Evolutionary conservation across 441 rosid genomes (phyloP), one percentile per base, ranked within the genome.

Genomic region (Erodium chrysanthum): DNA sequence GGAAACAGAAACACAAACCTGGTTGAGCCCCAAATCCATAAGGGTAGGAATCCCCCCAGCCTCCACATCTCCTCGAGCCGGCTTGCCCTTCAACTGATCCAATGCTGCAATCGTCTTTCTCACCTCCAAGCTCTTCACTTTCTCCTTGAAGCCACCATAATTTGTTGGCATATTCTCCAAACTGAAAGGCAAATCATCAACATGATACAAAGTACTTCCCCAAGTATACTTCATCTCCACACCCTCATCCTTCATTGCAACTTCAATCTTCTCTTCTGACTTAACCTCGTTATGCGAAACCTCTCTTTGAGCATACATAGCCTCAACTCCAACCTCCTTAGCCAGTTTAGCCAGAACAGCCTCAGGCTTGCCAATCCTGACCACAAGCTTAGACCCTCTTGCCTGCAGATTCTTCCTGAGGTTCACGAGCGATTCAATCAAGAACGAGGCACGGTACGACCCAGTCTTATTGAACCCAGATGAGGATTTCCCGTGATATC

Each of bases 401-500:
- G 89, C 90, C 82, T 85, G 91, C 12, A 94, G 85, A 65, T 76
- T 89, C 85, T 84, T 87, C 7, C 99, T 81, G 44, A 91, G 90
- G 83, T 94, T 89, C 7, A 96, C 40, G 9, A 94, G 96, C 4
- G 96, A 87, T 29, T 91, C 90, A 27, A 89, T 85, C 79, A 94
- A 74, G 79, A 91, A 88, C 17, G 84, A 78, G 9, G 96, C 92
- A 15, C 95, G 91, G 68, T 79, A 83, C 0, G 96, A 91, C 3
- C 97, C 99, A 0, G 96, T 88, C 73, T 90, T 91, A 66, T 88
- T 95, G 66, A 95, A 95, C 65, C 97, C 97, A 6, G 90, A 86
- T 2, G 88, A 83, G 37, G 99, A 94, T 72, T 87, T 91, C 0
- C 96, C 99, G 37, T 91, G 91, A 56, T 91, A 97, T 65, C 87